These are phyloP conservation scores for Fennellomyces sp. DNA, from an alignment of 371 early-diverging fungal genomes.

Conservation along the genomic window DNA sequence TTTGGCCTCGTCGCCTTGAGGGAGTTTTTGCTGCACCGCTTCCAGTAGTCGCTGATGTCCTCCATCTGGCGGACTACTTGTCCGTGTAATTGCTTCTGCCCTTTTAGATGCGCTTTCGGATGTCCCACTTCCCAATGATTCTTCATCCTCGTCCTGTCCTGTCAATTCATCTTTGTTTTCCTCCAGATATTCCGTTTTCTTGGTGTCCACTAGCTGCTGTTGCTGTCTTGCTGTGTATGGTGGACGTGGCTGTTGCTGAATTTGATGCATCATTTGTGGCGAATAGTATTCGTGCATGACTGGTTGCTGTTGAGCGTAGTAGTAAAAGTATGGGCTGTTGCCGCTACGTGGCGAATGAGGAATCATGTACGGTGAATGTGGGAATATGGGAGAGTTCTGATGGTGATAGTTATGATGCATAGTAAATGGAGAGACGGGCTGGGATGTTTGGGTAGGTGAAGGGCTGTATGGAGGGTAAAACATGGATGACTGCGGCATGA, in stretches of 20 bases:
- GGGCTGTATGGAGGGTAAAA: neutral
- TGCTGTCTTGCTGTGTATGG: constrained; percentile 5
- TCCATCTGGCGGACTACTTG: constrained; percentile 33
- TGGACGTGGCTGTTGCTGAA: neutral
- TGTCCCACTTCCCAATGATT: constrained; percentile 34
- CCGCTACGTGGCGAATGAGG: neutral
- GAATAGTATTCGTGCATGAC: neutral
- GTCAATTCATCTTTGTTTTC: neutral
- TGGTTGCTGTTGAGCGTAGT: constrained; percentile 2
- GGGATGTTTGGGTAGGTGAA: constrained; percentile 12
- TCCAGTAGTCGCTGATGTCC: constrained; percentile 39
- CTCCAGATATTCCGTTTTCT: neutral
- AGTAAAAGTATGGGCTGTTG: neutral
- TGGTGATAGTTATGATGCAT: constrained; percentile 7
- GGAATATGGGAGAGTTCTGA: constrained; percentile 1
- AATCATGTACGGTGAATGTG: neutral
- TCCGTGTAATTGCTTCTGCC: constrained; percentile 36
- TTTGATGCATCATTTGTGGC: neutral
- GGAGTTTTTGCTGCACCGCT: constrained; percentile 25
- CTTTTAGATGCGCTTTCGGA: constrained; percentile 35
- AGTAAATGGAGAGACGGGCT: constrained; percentile 9
- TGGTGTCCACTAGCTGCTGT: neutral
- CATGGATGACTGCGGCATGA: neutral
- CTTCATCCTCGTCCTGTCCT: constrained; percentile 13
- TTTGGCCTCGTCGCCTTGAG: constrained; percentile 28